These are phyloP conservation scores for Penicillium angulare DNA, from an alignment of 495 filamentous ascomycete genomes.

Conservation along the genomic window DNA sequence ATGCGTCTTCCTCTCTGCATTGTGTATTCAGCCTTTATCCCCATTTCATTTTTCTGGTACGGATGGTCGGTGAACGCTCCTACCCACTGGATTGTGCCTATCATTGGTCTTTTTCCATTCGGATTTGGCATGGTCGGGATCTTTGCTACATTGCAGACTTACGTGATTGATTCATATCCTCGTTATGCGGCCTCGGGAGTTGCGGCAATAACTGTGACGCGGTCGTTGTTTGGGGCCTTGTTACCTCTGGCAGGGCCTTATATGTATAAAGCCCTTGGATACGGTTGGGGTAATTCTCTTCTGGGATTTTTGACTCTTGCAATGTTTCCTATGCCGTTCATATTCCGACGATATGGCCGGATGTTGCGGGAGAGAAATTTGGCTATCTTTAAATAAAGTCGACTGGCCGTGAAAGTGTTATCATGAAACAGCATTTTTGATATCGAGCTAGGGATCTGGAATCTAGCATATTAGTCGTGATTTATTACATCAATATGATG, in stretches of 20 bases:
- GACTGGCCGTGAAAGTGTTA: too few relatives aligned
- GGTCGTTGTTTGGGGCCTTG: background rate
- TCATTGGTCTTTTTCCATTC: constrained; percentile 40
- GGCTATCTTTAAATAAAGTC: background rate
- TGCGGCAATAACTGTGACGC: constrained; percentile 32
- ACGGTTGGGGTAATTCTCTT: background rate
- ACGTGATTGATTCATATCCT: constrained; percentile 63
- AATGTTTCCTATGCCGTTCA: background rate
- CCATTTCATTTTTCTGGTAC: constrained; percentile 65
- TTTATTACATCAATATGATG: too few relatives aligned
- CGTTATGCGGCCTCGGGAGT: constrained; percentile 52
- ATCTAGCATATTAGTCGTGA: too few relatives aligned
- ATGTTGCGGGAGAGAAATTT: background rate
- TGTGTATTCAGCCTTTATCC: constrained; percentile 44
- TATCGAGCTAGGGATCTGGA: too few relatives aligned
- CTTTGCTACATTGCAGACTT: constrained; percentile 26
- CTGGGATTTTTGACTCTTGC: background rate
- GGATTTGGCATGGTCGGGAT: constrained; percentile 11
- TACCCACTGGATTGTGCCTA: constrained; percentile 62
- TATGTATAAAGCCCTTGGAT: background rate
- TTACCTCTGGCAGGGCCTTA: background rate
- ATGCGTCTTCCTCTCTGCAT: constrained; percentile 18
- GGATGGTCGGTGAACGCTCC: constrained; percentile 55
- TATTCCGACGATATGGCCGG: background rate
- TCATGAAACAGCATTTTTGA: too few relatives aligned